Conservation (phyloP, 805 yeast genomes). For the Candida adriatica region DNA sequence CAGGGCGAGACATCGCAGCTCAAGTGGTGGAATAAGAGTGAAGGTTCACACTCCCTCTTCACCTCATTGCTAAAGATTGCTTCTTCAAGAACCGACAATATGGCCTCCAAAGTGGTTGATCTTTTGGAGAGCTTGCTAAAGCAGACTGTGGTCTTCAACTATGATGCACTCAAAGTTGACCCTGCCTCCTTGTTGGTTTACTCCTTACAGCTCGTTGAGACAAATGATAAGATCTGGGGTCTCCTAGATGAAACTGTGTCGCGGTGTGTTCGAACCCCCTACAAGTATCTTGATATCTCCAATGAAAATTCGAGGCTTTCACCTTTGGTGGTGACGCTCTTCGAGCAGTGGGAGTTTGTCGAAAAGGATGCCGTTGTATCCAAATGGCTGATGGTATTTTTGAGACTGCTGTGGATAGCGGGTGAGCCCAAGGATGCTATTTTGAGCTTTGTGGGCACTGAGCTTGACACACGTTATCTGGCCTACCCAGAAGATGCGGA, state of each 20-base stretch:
- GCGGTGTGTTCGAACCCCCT: slow-evolving; percentile 69
- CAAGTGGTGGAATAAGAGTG: slow-evolving; percentile 73
- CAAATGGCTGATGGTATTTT: slow-evolving; percentile 45
- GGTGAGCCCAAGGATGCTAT: slow-evolving; percentile 46
- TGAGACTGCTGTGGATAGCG: slow-evolving; percentile 39
- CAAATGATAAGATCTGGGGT: slow-evolving; percentile 40
- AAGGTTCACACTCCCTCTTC: slow-evolving; percentile 51
- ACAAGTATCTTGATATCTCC: slow-evolving; percentile 69
- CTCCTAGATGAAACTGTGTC: slow-evolving; percentile 71
- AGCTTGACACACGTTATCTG: slow-evolving; percentile 18
- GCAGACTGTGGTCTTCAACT: slow-evolving; percentile 49
- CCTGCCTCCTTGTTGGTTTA: slow-evolving; percentile 51
- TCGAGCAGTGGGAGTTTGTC: slow-evolving; percentile 66
- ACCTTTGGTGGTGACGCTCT: slow-evolving; percentile 47
- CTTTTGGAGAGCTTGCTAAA: slow-evolving; percentile 42
- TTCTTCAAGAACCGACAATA: slow-evolving; percentile 27
- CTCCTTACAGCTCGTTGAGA: slow-evolving; percentile 31
- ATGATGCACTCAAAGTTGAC: slow-evolving; percentile 35
- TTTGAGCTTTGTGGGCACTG: slow-evolving; percentile 8
- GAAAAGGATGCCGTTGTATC: slow-evolving; percentile 26
- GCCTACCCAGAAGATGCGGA: slow-evolving; percentile 15
- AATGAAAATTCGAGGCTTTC: slow-evolving; percentile 33
- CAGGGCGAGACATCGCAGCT: slow-evolving; percentile 46
- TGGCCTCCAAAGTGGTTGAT: slow-evolving; percentile 31
- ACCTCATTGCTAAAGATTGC: slow-evolving; percentile 56